Evolutionary conservation across 176 grass and related monocot species (phyloP).

Genomic region (Oryza australiensis): DNA sequence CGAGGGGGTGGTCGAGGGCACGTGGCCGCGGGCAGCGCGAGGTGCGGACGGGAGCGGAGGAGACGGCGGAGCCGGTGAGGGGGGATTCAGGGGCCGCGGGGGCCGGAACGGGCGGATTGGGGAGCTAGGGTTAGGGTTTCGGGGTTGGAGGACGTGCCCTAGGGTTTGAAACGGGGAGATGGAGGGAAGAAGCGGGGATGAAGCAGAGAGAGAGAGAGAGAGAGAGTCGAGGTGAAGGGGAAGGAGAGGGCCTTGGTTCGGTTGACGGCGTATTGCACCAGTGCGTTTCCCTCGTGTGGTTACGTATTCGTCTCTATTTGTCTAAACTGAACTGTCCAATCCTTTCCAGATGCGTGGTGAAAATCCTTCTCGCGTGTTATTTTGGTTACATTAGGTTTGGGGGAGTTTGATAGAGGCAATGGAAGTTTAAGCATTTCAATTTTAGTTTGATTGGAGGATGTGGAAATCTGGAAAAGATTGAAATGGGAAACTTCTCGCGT

Average conservation of each 20-base stretch:
- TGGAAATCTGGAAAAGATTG: no score
- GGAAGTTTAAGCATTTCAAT: no score
- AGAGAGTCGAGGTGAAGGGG: not conserved
- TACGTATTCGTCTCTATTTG: not conserved
- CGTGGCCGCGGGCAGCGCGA: not conserved
- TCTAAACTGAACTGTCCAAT: no score
- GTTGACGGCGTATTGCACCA: not conserved
- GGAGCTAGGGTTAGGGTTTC: constrained; percentile 32
- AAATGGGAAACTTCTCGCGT: no score
- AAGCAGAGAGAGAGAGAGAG: not conserved
- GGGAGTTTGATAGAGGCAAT: no score
- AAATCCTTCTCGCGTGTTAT: no score
- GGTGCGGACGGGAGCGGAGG: not conserved
- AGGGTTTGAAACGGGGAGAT: constrained; percentile 46
- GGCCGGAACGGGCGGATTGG: not conserved
- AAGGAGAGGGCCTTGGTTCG: not conserved
- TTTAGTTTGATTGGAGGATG: no score
- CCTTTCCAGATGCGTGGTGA: no score
- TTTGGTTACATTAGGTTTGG: no score
- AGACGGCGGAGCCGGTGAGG: not conserved
- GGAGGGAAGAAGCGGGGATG: constrained; percentile 37
- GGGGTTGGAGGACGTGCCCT: constrained; percentile 1
- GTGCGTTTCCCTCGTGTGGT: not conserved
- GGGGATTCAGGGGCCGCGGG: not conserved
- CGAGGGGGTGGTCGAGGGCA: not conserved